phyloP scores from a whole-genome alignment of 306 rosid species.

The Clitoria ternatea region DNA sequence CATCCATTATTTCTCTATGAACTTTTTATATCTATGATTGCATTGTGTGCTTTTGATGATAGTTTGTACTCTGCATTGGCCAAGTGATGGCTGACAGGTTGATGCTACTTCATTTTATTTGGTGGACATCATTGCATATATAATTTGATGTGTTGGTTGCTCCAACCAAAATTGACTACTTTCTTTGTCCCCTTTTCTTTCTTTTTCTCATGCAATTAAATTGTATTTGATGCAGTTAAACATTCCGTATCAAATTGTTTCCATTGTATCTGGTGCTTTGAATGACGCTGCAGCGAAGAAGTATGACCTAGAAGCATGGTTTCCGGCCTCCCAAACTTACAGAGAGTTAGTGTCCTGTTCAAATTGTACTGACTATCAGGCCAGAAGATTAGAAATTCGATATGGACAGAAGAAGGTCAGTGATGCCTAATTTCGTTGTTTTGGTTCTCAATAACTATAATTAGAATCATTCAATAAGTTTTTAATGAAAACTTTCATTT shows the following conservation, averaged over 20 bases:
- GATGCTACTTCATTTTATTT: not conserved
- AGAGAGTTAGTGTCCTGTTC: conserved; percentile 95
- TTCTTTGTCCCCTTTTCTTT: not conserved
- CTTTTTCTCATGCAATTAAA: not conserved
- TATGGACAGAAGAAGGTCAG: conserved; percentile 91
- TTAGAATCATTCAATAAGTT: not conserved
- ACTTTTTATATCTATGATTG: not conserved
- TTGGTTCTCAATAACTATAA: not conserved
- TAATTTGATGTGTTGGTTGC: not conserved
- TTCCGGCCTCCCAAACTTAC: conserved; percentile 83
- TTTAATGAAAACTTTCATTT: not conserved
- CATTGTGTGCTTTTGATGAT: conserved; percentile 9
- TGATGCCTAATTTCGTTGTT: not conserved
- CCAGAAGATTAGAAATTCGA: conserved; percentile 86
- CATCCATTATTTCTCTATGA: conserved; percentile 3
- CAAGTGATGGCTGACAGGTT: not conserved
- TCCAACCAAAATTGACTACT: conserved; percentile 2
- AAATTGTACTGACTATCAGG: conserved; percentile 92
- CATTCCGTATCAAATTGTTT: conserved; percentile 80
- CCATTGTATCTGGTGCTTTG: conserved; percentile 94
- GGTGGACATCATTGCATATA: not conserved
- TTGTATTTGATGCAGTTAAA: conserved; percentile 50
- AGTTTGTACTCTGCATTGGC: not conserved
- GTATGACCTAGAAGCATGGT: conserved; percentile 94
- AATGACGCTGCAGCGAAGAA: conserved; percentile 99